Evolutionary conservation across 768 basidiomycete species (phyloP).

Genomic region (Leccinum olivaceopallidum): DNA sequence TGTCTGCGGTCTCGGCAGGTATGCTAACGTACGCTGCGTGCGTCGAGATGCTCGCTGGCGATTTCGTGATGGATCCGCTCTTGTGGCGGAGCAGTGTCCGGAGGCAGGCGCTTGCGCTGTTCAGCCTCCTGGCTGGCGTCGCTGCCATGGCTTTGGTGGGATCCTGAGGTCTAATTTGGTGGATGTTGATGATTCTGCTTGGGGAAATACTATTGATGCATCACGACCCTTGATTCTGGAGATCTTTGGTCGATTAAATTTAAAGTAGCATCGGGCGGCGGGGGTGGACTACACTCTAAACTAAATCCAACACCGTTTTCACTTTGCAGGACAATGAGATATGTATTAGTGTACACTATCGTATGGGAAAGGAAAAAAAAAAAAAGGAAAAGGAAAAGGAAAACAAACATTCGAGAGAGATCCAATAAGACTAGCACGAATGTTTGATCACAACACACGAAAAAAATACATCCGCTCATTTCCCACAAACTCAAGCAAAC

Average conservation of each 20-base stretch:
- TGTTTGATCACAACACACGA: background rate
- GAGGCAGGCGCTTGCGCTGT: slow-evolving; percentile 55
- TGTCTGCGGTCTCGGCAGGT: slow-evolving; percentile 81
- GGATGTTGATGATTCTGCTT: background rate
- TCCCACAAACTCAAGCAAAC: slow-evolving; percentile 2
- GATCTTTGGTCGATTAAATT: background rate
- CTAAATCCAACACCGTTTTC: background rate
- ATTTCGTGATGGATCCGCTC: slow-evolving; percentile 73
- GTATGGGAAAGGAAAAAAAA: background rate
- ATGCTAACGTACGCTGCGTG: slow-evolving; percentile 83
- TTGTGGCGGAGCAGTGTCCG: slow-evolving; percentile 40
- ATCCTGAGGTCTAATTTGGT: slow-evolving; percentile 11
- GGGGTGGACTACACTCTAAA: background rate
- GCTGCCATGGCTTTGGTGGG: slow-evolving; percentile 63
- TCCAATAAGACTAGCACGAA: background rate
- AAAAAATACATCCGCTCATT: slow-evolving; percentile 9
- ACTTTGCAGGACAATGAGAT: slow-evolving; percentile 7
- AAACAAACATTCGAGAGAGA: background rate
- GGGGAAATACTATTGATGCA: background rate
- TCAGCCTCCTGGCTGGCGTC: slow-evolving; percentile 62
- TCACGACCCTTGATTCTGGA: background rate
- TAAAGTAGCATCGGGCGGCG: background rate
- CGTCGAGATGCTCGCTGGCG: slow-evolving; percentile 86
- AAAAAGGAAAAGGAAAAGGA: background rate
- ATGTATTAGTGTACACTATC: slow-evolving; percentile 1